Base-by-base conservation (phyloP, 495 filamentous ascomycete genomes). In the Elasticomyces elasticus region DNA sequence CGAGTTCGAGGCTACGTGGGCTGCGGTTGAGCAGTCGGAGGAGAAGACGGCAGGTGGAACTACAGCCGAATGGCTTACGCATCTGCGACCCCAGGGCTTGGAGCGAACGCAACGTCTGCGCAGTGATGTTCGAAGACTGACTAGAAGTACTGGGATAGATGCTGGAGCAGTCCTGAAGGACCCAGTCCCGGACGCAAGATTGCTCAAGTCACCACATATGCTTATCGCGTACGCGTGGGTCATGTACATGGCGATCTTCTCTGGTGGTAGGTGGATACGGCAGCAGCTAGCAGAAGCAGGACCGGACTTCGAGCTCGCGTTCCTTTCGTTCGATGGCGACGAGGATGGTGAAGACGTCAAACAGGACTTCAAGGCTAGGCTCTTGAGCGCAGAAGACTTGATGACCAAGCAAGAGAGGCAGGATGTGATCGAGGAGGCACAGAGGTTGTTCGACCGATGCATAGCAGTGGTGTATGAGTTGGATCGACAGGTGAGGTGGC, bases 161-260 rank as follows among this genome's bases (percentile, higher is more conserved):
- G 3, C 12, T 1, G 38, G 7, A 7, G 1, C 17, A 25, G n/a
- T 19, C 12, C 25, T 5, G 17, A 12, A 12, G 5, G 5, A 26
- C 11, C 4, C 20, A 9, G 24, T 24, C 3, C 3, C 42, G 13
- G 20, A 15, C 25, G 5, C 2, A 4, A 45, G 42, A 19, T 23
- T 60, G 45, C 50, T 60, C 40, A 42, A 53, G 20, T 72, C 71
- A 28, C 76, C 76, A n/a, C 76, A 80, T 52, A 58, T 75, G 0
- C 63, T 80, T 0, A 52, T 83, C 15, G 76, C 79, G 0, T 81
- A 80, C 58, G 69, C 73, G 1, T 81, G 79, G 78, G 72, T 79
- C 23, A 68, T 80, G 49, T 81, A 82, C 58, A 76, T 80, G 70
- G 79, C 79, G 5, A 61, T 82, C 0, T 78, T 83, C 52, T 72